phyloP scores from a whole-genome alignment of 495 filamentous ascomycete species.

The Cercophora samala region DNA sequence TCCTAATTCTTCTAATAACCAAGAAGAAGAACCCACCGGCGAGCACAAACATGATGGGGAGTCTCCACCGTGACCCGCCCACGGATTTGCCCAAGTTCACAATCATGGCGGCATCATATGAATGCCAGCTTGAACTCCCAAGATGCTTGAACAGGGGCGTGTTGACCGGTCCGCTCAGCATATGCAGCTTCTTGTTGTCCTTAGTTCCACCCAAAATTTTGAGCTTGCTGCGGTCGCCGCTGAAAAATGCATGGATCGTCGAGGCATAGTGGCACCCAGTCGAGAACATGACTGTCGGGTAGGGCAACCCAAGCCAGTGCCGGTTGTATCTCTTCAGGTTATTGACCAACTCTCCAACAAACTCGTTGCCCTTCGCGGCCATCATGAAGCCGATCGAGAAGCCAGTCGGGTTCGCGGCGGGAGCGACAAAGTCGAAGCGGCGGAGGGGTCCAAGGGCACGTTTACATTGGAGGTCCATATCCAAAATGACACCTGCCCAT shows the following conservation, averaged over 20 bases:
- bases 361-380: slow-evolving; percentile 35
- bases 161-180: slow-evolving; percentile 42
- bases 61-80: slow-evolving; percentile 6
- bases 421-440: slow-evolving; percentile 41
- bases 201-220: slow-evolving; percentile 40
- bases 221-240: slow-evolving; percentile 28
- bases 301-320: slow-evolving; percentile 41
- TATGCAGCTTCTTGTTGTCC: slow-evolving; percentile 33
- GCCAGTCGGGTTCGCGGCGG: slow-evolving; percentile 38
- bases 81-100: slow-evolving; percentile 24
- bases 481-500: slow-evolving; percentile 34
- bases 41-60: slow-evolving; percentile 11
- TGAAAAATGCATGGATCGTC: slow-evolving; percentile 39
- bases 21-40: slow-evolving; percentile 13
- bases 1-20: slow-evolving; percentile 15
- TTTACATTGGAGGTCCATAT: slow-evolving; percentile 44
- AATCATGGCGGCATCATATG: slow-evolving; percentile 39
- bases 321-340: slow-evolving; percentile 37
- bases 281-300: slow-evolving; percentile 45
- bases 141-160: slow-evolving; percentile 46
- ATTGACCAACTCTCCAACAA: slow-evolving; percentile 33
- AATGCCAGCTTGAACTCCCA: slow-evolving; percentile 48
- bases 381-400: slow-evolving; percentile 47
- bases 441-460: slow-evolving; percentile 39
- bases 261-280: slow-evolving; percentile 46